Conservation (phyloP, 2,329 filamentous ascomycete species). For the Aspergillus ochraceus region DNA sequence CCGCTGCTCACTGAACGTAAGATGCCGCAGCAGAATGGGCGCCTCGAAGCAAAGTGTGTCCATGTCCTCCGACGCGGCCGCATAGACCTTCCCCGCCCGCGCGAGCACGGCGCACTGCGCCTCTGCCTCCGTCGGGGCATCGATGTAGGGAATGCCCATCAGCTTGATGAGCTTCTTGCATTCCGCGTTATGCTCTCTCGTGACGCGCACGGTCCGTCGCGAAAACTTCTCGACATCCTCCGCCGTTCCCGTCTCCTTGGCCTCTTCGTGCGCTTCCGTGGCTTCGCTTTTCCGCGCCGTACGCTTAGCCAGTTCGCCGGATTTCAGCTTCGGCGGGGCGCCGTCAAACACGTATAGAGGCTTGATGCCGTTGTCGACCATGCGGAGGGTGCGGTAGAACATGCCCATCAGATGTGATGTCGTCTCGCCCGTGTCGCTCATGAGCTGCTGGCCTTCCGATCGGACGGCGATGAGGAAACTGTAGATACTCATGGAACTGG, state of each 20-base stretch:
- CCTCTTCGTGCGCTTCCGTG: slow-evolving; percentile 85
- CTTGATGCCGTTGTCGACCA: slow-evolving; percentile 98
- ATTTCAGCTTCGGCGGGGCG: slow-evolving; percentile 94
- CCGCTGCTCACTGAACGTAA: slow-evolving; percentile 95
- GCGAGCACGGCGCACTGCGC: slow-evolving; percentile 93
- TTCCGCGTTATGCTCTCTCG: slow-evolving; percentile 94
- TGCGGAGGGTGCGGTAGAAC: slow-evolving; percentile 97
- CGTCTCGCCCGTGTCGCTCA: slow-evolving; percentile 90
- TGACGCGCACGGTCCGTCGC: slow-evolving; percentile 86
- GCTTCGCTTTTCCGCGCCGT: slow-evolving; percentile 95
- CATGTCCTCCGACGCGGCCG: slow-evolving; percentile 97
- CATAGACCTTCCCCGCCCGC: slow-evolving; percentile 90
- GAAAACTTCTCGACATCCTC: slow-evolving; percentile 99
- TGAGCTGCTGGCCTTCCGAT: slow-evolving; percentile 94
- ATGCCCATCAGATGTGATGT: slow-evolving; percentile 99
- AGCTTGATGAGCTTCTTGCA: slow-evolving; percentile 87
- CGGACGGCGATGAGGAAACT: slow-evolving; percentile 97
- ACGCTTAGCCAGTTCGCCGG: slow-evolving; percentile 91
- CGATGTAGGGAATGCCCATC: slow-evolving; percentile 94
- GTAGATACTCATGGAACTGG: slow-evolving; percentile 95
- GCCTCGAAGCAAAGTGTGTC: slow-evolving; percentile 95
- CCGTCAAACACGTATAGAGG: slow-evolving; percentile 98
- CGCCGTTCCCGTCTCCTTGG: slow-evolving; percentile 94
- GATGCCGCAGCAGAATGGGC: slow-evolving; percentile 84
- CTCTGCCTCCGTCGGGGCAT: slow-evolving; percentile 95